These are phyloP conservation scores for Aspergillus sp. DNA, from an alignment of 2,329 filamentous ascomycete species.

Conservation along the genomic window DNA sequence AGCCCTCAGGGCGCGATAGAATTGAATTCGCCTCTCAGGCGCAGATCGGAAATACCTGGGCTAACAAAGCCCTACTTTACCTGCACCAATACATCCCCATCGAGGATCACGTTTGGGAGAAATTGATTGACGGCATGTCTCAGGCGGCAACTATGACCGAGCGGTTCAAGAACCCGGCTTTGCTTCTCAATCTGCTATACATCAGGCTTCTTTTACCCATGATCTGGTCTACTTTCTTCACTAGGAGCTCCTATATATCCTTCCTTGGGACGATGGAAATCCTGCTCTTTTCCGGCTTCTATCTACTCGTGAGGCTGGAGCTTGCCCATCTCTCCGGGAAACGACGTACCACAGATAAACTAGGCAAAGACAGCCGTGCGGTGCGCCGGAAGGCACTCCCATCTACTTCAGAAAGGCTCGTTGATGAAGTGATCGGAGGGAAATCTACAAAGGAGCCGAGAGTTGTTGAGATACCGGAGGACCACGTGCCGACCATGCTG, in stretches of 20 bases:
- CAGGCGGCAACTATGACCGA: neutral
- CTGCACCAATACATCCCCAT: slow-evolving; percentile 6
- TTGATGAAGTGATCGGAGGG: neutral
- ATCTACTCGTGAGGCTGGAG: slow-evolving; percentile 5
- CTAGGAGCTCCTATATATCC: neutral
- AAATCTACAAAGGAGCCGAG: slow-evolving; percentile 1
- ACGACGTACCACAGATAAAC: neutral
- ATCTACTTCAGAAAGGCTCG: neutral
- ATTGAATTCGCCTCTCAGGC: slow-evolving; percentile 4
- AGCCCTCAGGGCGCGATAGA: slow-evolving; percentile 3
- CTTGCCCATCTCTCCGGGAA: neutral
- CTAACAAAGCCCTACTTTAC: slow-evolving; percentile 6
- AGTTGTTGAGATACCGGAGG: slow-evolving; percentile 6
- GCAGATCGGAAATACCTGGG: slow-evolving; percentile 6
- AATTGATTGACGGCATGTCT: neutral
- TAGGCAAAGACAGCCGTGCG: neutral
- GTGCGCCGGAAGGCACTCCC: neutral
- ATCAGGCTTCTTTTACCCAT: slow-evolving; percentile 7
- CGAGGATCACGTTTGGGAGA: neutral
- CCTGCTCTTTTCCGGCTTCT: slow-evolving; percentile 4
- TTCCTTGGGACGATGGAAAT: slow-evolving; percentile 6
- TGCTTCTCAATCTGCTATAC: slow-evolving; percentile 9
- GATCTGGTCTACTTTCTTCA: slow-evolving; percentile 11
- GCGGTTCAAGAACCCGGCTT: slow-evolving; percentile 3
- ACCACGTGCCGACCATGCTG: neutral